These are phyloP conservation scores for Naegleria fowleri DNA, from an alignment of 208 protist species.

Conservation along the genomic window DNA sequence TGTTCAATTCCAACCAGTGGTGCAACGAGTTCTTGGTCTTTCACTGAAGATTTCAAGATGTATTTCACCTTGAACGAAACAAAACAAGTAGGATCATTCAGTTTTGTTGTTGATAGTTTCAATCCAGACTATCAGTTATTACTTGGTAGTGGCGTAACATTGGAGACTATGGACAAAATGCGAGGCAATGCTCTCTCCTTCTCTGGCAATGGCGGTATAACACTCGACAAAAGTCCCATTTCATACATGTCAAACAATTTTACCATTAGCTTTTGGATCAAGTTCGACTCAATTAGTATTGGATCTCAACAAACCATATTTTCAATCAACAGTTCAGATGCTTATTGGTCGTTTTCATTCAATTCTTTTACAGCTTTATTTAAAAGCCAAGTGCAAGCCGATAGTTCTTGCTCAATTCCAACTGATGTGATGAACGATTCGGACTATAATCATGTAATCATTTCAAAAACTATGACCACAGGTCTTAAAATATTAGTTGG, in stretches of 20 bases:
- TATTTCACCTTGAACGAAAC: too few relatives aligned
- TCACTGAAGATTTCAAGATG: too few relatives aligned
- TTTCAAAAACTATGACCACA: not conserved
- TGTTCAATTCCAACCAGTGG: not conserved
- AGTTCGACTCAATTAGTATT: not conserved
- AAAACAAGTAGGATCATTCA: too few relatives aligned
- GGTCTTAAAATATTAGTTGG: not conserved
- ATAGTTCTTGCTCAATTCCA: not conserved
- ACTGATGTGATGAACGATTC: not conserved
- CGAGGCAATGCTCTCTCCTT: too few relatives aligned
- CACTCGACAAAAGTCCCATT: too few relatives aligned
- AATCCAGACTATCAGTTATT: too few relatives aligned
- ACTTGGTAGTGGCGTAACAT: too few relatives aligned
- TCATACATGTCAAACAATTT: not conserved
- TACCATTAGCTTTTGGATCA: not conserved
- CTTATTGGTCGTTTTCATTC: not conserved
- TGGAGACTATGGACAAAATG: too few relatives aligned
- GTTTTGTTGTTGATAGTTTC: too few relatives aligned
- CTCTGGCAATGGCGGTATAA: too few relatives aligned
- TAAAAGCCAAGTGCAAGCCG: not conserved
- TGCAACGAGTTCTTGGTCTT: too few relatives aligned
- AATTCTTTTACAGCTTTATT: not conserved
- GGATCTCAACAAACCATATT: not conserved
- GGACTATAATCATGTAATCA: not conserved
- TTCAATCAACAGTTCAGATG: not conserved